These are phyloP conservation scores for Rhizopogon rudus DNA, from an alignment of 768 basidiomycete species.

Conservation along the genomic window DNA sequence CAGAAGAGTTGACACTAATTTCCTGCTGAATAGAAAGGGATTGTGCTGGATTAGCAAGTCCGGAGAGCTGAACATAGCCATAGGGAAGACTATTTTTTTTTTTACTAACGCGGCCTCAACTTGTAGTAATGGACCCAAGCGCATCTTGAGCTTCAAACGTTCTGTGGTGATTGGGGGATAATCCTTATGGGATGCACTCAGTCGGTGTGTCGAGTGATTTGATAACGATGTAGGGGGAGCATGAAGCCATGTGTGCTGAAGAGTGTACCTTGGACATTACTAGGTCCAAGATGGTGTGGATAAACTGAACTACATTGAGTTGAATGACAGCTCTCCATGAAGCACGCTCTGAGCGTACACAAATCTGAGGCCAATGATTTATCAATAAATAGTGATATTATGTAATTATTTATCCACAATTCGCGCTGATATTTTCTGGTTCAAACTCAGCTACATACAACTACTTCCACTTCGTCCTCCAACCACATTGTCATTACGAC, in stretches of 20 bases:
- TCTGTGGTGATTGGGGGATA: constrained; percentile 41
- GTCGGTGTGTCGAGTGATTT: constrained; percentile 11
- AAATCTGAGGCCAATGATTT: too few relatives aligned
- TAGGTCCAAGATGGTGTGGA: constrained; percentile 67
- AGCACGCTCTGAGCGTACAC: constrained; percentile 61
- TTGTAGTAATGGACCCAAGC: constrained; percentile 62
- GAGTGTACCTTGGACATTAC: constrained; percentile 28
- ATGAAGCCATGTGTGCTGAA: constrained; percentile 13
- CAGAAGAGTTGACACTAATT: constrained; percentile 43
- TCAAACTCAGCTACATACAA: too few relatives aligned
- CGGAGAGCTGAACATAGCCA: constrained; percentile 35
- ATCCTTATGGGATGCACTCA: constrained; percentile 15
- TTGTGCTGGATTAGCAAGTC: constrained; percentile 13
- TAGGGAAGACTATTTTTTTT: constrained; percentile 53
- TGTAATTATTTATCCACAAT: too few relatives aligned
- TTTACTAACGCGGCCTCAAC: constrained; percentile 67
- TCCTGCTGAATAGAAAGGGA: constrained; percentile 31
- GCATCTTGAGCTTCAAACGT: constrained; percentile 52
- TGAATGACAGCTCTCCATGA: constrained; percentile 85
- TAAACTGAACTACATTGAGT: constrained; percentile 73
- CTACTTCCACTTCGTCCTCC: too few relatives aligned
- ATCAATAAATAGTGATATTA: too few relatives aligned
- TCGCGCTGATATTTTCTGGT: too few relatives aligned
- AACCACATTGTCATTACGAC: too few relatives aligned
- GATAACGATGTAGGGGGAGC: constrained; percentile 11